Conservation (phyloP, 306 rosid genomes). For the Comarum palustre region DNA sequence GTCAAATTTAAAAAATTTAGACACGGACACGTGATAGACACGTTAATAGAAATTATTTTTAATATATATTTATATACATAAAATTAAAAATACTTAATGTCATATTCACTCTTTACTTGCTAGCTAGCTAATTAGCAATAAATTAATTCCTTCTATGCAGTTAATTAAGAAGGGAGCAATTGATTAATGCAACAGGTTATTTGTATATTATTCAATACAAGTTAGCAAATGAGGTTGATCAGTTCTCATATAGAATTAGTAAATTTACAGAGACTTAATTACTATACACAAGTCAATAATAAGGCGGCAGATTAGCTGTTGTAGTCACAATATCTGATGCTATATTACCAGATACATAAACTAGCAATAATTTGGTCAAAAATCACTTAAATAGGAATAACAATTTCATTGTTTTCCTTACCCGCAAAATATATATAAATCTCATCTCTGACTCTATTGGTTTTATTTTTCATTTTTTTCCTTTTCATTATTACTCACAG, state of each 20-base stretch:
- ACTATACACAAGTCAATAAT: neutral
- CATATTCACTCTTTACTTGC: constrained; percentile 8
- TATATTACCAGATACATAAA: neutral
- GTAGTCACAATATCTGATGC: neutral
- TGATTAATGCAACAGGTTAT: neutral
- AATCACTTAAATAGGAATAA: neutral
- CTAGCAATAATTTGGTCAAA: constrained; percentile 1
- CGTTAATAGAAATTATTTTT: too few relatives aligned
- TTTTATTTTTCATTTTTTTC: neutral
- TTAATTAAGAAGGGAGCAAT: neutral
- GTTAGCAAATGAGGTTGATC: neutral
- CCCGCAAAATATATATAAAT: neutral
- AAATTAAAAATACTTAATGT: neutral
- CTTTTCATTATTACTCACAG: neutral
- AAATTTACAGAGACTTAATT: too few relatives aligned
- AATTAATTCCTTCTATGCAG: neutral
- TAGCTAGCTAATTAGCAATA: neutral
- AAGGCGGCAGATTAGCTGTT: neutral
- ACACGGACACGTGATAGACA: too few relatives aligned
- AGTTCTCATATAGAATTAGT: too few relatives aligned
- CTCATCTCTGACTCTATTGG: neutral
- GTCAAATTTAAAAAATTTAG: too few relatives aligned
- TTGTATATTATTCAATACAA: neutral
- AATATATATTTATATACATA: too few relatives aligned
- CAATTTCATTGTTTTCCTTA: neutral